These are phyloP conservation scores for Purshia tridentata DNA, from an alignment of 306 rosid genomes.

Conservation along the genomic window DNA sequence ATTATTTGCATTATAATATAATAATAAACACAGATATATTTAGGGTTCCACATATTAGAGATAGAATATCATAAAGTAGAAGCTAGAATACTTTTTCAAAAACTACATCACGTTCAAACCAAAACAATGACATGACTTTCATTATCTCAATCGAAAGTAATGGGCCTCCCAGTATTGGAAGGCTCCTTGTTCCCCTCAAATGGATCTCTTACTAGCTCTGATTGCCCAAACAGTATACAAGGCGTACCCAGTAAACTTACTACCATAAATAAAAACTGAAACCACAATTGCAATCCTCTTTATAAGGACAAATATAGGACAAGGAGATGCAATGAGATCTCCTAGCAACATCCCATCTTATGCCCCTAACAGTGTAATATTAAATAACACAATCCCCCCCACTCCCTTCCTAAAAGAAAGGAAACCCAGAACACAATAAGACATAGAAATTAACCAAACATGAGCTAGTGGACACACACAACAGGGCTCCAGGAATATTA, in stretches of 20 bases:
- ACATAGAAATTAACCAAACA: constrained; percentile 7
- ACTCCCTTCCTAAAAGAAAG: background rate
- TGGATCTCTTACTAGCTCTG: background rate
- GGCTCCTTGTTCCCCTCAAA: background rate
- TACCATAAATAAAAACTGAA: background rate
- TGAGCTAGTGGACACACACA: background rate
- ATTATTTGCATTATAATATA: background rate
- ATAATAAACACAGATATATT: background rate
- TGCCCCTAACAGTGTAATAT: background rate
- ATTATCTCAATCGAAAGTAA: background rate
- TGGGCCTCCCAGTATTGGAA: background rate
- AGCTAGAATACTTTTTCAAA: background rate
- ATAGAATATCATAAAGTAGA: background rate
- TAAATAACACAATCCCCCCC: background rate
- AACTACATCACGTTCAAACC: background rate
- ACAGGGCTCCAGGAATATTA: background rate
- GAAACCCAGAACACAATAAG: background rate
- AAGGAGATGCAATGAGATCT: background rate
- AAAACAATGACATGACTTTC: background rate
- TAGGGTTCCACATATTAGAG: background rate
- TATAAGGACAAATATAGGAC: background rate
- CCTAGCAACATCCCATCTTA: background rate
- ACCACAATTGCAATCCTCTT: background rate
- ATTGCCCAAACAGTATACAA: background rate
- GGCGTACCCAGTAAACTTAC: background rate